Conservation (phyloP, 2,329 filamentous ascomycete species). For the Chaetomiaceae sp. region DNA sequence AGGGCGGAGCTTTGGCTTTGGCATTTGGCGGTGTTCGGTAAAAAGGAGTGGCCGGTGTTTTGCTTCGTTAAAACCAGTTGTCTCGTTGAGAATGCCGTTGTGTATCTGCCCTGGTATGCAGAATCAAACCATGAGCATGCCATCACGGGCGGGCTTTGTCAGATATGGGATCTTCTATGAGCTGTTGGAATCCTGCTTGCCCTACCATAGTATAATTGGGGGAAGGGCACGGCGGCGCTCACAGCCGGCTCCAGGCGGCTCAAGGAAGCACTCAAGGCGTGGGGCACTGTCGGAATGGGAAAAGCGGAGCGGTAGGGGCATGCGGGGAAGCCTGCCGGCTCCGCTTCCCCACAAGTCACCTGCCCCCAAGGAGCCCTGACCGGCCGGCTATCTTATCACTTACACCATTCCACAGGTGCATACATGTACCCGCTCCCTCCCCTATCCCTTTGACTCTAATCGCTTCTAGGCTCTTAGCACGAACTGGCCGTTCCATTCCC, state of each 20-base stretch:
- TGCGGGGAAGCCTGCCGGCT: slow-evolving; percentile 14
- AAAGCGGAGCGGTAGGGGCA: slow-evolving; percentile 6
- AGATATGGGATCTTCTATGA: no score
- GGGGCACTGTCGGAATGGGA: slow-evolving; percentile 7
- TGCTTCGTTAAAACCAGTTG: not conserved
- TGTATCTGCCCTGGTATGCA: not conserved
- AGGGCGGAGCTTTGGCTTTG: not conserved
- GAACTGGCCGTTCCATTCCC: no score
- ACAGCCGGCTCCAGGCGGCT: slow-evolving; percentile 14
- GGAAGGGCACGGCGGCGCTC: not conserved
- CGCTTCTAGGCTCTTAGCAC: not conserved
- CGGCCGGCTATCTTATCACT: slow-evolving; percentile 23
- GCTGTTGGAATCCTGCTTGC: not conserved
- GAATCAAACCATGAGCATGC: not conserved
- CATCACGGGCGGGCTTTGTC: no score
- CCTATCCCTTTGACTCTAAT: not conserved
- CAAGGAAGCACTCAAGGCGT: slow-evolving; percentile 2
- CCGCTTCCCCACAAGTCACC: slow-evolving; percentile 16
- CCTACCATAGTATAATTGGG: not conserved
- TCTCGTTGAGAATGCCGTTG: not conserved
- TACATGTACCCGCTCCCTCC: not conserved
- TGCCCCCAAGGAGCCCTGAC: not conserved
- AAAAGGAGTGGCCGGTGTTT: not conserved
- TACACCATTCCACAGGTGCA: slow-evolving; percentile 13
- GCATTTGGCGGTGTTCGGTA: slow-evolving; percentile 3